Evolutionary conservation across 1,284 basidiomycete species (phyloP), one percentile per base, ranked within the genome.

Genomic region (Anthracocystis panici-leucophaei): DNA sequence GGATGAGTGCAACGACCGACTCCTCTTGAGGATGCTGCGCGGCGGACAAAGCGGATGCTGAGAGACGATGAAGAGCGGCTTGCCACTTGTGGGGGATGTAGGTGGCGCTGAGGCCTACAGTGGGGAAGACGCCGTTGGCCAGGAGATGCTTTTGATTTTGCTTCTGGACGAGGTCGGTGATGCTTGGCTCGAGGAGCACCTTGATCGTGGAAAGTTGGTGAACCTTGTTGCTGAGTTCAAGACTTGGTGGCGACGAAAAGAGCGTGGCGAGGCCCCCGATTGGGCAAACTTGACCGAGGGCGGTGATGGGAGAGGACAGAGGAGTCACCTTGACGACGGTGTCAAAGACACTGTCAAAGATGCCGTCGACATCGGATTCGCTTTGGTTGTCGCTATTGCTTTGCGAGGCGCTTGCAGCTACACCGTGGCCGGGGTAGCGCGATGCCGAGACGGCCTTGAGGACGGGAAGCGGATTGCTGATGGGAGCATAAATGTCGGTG

Each of bases 1-100:
- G 92, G 18, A 98, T 88, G 1, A 97, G 82, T 69, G 86, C 86
- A 0, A 88, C 79, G 16, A 72, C 57, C 0, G 73, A 52, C 31
- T 69, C 61, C 21, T 76, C 74, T 21, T 71, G 68, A 8, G 64
- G 64, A 38, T 75, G 58, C 35, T 41, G 53, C 1, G 71, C 65
- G 40, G 66, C 65, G 10, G 62, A 62, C 25, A 61, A 11, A 2
- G 61, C 65, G 2, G 71, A 53, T 5, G 44, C 9, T 0, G 71
- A 29, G 9, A 74, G 58, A 12, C 18, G 54, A 18, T 62, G 35
- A n/a, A 74, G 55, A 21, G 62, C 38, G 4, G 18, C 35, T 44
- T 74, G 71, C 71, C 71, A 74, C 14, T 49, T 54, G 56, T 74
- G 71, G 6, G 71, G 71, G 14, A 65, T 63, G 49, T 74, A 74